Evolutionary conservation across 306 rosid species (phyloP).

Genomic region (Vigna angularis): DNA sequence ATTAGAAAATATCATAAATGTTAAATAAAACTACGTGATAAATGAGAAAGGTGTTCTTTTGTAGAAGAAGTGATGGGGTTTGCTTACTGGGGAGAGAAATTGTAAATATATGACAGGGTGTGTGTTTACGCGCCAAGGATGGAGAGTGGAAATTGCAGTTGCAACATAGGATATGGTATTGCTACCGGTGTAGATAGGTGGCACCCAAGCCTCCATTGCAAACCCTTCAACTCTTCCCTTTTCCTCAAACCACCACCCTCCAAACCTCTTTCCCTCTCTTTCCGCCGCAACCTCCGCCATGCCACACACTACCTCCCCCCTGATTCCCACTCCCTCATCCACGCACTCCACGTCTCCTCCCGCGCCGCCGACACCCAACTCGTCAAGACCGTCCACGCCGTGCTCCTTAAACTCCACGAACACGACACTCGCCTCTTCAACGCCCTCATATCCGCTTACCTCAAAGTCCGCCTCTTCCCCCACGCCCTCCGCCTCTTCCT

Average conservation of each 20-base stretch:
- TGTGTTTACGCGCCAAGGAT: background rate
- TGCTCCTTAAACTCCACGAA: slow-evolving; percentile 52
- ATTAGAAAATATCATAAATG: too few species aligned
- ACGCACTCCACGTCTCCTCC: slow-evolving; percentile 62
- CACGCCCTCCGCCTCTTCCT: slow-evolving; percentile 63
- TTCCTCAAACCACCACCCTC: background rate
- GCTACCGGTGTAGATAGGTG: background rate
- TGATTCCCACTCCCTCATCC: slow-evolving; percentile 21
- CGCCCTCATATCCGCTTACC: slow-evolving; percentile 66
- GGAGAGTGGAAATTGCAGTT: background rate
- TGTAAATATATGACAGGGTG: background rate
- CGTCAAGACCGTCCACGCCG: slow-evolving; percentile 66
- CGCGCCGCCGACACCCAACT: slow-evolving; percentile 55
- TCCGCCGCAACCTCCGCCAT: background rate
- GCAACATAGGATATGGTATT: background rate
- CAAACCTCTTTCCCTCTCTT: too few species aligned
- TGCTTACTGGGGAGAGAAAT: too few species aligned
- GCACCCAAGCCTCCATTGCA: background rate
- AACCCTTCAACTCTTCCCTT: too few species aligned
- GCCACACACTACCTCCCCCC: background rate
- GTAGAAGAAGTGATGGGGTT: too few species aligned
- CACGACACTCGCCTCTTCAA: slow-evolving; percentile 51
- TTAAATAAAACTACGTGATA: too few species aligned
- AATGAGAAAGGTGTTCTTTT: too few species aligned
- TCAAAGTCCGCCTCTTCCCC: slow-evolving; percentile 57